phyloP scores from a whole-genome alignment of 2,329 filamentous ascomycete species.

The Parasarocladium wereldwijsianum region DNA sequence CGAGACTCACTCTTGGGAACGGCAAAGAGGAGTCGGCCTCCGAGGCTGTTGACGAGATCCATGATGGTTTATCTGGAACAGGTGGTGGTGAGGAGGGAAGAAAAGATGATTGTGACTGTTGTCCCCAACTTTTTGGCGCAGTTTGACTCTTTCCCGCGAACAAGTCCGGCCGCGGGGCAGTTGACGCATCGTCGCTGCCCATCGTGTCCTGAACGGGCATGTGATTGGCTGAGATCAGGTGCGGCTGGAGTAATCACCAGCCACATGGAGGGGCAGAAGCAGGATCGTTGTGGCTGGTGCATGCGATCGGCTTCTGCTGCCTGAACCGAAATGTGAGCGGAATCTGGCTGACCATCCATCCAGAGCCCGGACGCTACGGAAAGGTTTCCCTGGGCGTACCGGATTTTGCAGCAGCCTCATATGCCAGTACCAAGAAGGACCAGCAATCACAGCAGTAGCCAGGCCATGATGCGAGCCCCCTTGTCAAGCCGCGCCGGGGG shows the following conservation, averaged over 20 bases:
- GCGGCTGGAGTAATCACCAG: slow-evolving; percentile 1
- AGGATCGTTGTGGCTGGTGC: slow-evolving; percentile 3
- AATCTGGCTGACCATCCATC: too few species aligned
- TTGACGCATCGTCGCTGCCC: neutral
- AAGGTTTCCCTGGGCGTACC: too few species aligned
- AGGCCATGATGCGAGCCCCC: too few species aligned
- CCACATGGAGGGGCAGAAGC: slow-evolving; percentile 3
- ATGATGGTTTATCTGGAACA: slow-evolving; percentile 21
- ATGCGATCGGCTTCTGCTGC: too few species aligned
- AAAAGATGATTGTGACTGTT: neutral
- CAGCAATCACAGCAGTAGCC: too few species aligned
- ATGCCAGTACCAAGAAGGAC: too few species aligned
- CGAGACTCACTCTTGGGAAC: slow-evolving; percentile 83
- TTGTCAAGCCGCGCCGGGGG: too few species aligned
- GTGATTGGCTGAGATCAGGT: slow-evolving; percentile 1
- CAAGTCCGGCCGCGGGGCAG: slow-evolving; percentile 8
- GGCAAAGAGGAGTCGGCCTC: slow-evolving; percentile 86
- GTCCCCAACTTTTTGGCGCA: neutral
- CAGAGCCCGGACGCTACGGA: too few species aligned
- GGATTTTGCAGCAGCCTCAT: too few species aligned
- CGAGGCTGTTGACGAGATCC: slow-evolving; percentile 63
- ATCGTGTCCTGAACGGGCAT: neutral
- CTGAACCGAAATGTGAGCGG: too few species aligned
- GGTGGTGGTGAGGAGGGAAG: neutral
- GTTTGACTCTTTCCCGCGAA: slow-evolving; percentile 1